phyloP scores from a whole-genome alignment of 352 stramenopile genomes.

The Phytophthora constricta region DNA sequence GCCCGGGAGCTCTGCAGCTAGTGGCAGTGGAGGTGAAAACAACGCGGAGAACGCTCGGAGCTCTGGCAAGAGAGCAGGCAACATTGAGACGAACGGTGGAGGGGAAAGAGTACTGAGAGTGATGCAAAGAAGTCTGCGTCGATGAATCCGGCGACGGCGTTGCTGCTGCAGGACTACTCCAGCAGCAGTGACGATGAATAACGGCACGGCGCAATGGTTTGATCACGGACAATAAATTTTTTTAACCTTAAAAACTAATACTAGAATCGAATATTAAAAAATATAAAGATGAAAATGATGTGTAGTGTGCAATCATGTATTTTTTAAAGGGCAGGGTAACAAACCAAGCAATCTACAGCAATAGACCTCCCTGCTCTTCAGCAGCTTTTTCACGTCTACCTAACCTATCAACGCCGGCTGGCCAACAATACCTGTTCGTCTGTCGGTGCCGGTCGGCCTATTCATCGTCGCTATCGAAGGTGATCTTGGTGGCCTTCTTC shows the following conservation, averaged over 20 bases:
- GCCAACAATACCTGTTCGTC: slow-evolving; percentile 10
- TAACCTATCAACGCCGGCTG: slow-evolving; percentile 31
- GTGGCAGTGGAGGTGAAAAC: background rate
- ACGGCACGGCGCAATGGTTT: too few species aligned
- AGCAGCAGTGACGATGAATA: slow-evolving; percentile 56
- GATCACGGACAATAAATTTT: too few species aligned
- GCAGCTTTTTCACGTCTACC: slow-evolving; percentile 18
- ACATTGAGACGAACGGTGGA: background rate
- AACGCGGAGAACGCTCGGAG: background rate
- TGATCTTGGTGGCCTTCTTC: slow-evolving; percentile 99
- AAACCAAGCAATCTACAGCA: slow-evolving; percentile 41
- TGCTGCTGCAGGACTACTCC: slow-evolving; percentile 62
- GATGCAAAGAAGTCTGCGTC: background rate
- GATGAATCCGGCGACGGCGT: slow-evolving; percentile 3
- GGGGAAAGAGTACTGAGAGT: background rate
- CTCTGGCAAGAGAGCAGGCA: background rate
- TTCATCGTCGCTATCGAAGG: slow-evolving; percentile 90
- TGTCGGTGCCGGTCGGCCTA: slow-evolving; percentile 28
- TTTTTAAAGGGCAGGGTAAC: slow-evolving; percentile 23
- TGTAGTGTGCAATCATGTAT: slow-evolving; percentile 28
- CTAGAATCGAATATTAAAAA: too few species aligned
- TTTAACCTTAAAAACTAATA: too few species aligned
- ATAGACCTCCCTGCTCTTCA: slow-evolving; percentile 13
- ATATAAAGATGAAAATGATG: background rate
- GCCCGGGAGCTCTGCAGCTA: background rate